Percentiles rank a stretch among this genome's conserved stretches.
phyloP scores from a whole-genome alignment of 306 rosid species.

The Trifolium subterraneum region DNA sequence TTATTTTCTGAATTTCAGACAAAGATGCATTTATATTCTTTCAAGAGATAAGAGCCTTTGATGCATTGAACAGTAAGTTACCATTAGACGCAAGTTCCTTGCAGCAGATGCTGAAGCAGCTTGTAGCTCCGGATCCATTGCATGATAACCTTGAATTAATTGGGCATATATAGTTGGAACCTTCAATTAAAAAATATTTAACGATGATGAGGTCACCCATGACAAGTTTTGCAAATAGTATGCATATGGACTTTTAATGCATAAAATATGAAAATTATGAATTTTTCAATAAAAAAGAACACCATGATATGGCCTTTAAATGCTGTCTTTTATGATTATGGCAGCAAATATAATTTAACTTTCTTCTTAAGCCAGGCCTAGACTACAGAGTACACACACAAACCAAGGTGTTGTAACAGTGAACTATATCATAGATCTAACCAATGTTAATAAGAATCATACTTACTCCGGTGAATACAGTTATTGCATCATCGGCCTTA shows the following conservation, averaged over 20 bases:
- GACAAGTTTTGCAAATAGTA: conserved; percentile 16
- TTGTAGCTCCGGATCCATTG: conserved; percentile 81
- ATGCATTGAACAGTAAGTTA: conserved; percentile 51
- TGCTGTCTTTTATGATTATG: not conserved
- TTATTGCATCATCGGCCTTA: conserved; percentile 63
- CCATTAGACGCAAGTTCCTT: conserved; percentile 93
- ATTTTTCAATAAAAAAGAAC: not conserved
- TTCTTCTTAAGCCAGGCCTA: not conserved
- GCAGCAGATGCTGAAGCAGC: conserved; percentile 78
- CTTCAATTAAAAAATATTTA: conserved; percentile 51
- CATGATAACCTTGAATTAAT: conserved; percentile 82
- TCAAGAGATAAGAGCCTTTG: conserved; percentile 24
- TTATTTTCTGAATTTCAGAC: conserved; percentile 11
- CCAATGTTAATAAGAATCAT: conserved; percentile 29
- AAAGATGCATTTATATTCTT: conserved; percentile 11
- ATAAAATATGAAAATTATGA: not conserved
- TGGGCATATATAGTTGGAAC: conserved; percentile 92
- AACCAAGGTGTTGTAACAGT: not conserved
- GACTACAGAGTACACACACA: not conserved
- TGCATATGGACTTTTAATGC: not conserved
- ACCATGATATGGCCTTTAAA: not conserved
- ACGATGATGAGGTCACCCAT: conserved; percentile 21
- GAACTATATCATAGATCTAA: not conserved
- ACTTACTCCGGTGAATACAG: conserved; percentile 94
- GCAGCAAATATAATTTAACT: not conserved